A percentile compares a stretch with the other conserved stretches of the same genome.
These are phyloP conservation scores for Globisporangium abappressorium DNA, from an alignment of 352 stramenopile species.

Conservation along the genomic window DNA sequence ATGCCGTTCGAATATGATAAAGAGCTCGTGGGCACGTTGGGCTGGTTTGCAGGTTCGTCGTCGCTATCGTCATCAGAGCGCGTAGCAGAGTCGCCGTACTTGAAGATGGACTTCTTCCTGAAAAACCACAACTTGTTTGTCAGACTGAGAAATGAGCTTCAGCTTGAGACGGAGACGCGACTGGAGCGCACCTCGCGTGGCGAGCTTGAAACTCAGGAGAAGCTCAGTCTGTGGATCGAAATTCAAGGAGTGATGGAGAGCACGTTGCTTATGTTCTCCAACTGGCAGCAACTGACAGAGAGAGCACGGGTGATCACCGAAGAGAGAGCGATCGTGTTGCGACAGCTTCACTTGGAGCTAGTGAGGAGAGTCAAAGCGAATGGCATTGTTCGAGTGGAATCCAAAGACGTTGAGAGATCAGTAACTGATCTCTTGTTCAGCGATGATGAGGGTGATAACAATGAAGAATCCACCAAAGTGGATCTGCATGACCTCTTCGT, in stretches of 20 bases:
- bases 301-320: neutral
- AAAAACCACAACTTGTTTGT: slow-evolving; percentile 38
- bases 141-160: slow-evolving; percentile 32
- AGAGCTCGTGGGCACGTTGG: slow-evolving; percentile 25
- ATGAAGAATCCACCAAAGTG: neutral
- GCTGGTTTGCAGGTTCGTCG: slow-evolving; percentile 22
- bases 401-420: neutral
- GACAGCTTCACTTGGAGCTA: slow-evolving; percentile 10
- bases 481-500: slow-evolving; percentile 3
- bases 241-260: slow-evolving; percentile 14
- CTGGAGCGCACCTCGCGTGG: slow-evolving; percentile 18
- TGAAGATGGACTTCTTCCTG: slow-evolving; percentile 42
- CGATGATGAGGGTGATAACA: neutral
- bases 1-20: slow-evolving; percentile 37
- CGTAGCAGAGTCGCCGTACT: slow-evolving; percentile 10
- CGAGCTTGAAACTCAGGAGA: slow-evolving; percentile 32
- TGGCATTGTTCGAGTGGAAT: neutral
- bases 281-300: slow-evolving; percentile 3
- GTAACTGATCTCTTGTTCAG: neutral
- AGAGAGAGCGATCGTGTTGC: neutral
- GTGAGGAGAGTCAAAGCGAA: neutral
- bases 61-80: neutral
- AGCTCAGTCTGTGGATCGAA: slow-evolving; percentile 18
- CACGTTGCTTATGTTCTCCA: neutral
- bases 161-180: slow-evolving; percentile 26